Conservation (phyloP, 352 stramenopile genomes). For the Phytophthora parvispora region DNA sequence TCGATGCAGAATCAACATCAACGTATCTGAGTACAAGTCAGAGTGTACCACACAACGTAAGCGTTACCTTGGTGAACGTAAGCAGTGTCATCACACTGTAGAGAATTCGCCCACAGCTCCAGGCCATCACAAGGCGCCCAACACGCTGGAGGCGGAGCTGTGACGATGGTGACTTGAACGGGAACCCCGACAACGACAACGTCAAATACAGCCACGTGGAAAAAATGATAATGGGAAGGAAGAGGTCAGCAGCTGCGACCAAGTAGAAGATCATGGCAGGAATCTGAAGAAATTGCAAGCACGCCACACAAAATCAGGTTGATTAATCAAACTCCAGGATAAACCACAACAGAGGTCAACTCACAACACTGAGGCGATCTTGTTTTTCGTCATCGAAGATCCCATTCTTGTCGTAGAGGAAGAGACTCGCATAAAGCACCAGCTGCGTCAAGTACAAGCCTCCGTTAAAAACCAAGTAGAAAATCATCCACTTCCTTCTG, state of each 20-base stretch:
- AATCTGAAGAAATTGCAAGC: slow-evolving; percentile 71
- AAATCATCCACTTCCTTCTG: slow-evolving; percentile 92
- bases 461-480: slow-evolving; percentile 94
- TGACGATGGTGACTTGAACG: slow-evolving; percentile 78
- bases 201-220: slow-evolving; percentile 92
- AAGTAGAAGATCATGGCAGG: slow-evolving; percentile 85
- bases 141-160: slow-evolving; percentile 69
- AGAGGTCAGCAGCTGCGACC: slow-evolving; percentile 87
- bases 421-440: slow-evolving; percentile 91
- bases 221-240: slow-evolving; percentile 92
- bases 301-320: too few species aligned
- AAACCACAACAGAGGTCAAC: slow-evolving; percentile 9
- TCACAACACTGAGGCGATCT: slow-evolving; percentile 76
- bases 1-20: background rate
- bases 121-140: slow-evolving; percentile 75
- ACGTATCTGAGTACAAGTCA: background rate
- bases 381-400: slow-evolving; percentile 86
- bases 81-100: slow-evolving; percentile 92
- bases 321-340: too few species aligned
- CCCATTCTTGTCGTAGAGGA: slow-evolving; percentile 84
- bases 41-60: background rate
- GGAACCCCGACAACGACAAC: slow-evolving; percentile 90
- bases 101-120: slow-evolving; percentile 87
- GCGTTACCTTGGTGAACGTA: slow-evolving; percentile 84
- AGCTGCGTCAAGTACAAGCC: slow-evolving; percentile 90